A percentile compares a stretch with the other conserved stretches of the same genome.
These are phyloP conservation scores for Cryptomeria japonica DNA, from an alignment of 75 land plant genomes.

Conservation along the genomic window DNA sequence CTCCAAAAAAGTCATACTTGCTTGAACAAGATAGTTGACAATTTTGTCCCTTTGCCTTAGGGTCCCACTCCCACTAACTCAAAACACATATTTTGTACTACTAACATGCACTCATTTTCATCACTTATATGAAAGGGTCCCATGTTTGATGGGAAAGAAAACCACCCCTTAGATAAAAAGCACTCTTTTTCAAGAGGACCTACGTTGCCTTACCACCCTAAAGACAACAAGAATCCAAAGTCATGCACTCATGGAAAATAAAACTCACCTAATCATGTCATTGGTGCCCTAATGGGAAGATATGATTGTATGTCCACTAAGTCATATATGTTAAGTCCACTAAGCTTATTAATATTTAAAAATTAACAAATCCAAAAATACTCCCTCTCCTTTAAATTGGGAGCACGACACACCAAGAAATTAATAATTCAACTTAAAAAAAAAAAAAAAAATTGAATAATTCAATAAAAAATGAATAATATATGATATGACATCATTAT, in stretches of 20 bases:
- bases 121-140: neutral
- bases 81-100: neutral
- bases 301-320: neutral
- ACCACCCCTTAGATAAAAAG: neutral
- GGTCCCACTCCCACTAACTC: neutral
- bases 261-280: neutral
- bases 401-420: neutral
- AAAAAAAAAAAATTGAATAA: too few relatives aligned
- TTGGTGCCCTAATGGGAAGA: neutral
- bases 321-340: neutral
- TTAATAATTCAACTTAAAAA: neutral
- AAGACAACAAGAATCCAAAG: neutral
- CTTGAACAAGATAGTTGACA: neutral
- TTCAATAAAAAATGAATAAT: too few relatives aligned
- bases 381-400: neutral
- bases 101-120: neutral
- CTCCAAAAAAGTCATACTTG: neutral
- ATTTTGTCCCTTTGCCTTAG: neutral
- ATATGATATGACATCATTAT: neutral
- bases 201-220: neutral
- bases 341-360: neutral
- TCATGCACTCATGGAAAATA: neutral
- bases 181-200: too few relatives aligned
- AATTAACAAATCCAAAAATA: neutral
- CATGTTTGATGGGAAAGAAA: neutral